Conservation (phyloP, 805 yeast genomes). For the Sungouiozyma intestinalis region DNA sequence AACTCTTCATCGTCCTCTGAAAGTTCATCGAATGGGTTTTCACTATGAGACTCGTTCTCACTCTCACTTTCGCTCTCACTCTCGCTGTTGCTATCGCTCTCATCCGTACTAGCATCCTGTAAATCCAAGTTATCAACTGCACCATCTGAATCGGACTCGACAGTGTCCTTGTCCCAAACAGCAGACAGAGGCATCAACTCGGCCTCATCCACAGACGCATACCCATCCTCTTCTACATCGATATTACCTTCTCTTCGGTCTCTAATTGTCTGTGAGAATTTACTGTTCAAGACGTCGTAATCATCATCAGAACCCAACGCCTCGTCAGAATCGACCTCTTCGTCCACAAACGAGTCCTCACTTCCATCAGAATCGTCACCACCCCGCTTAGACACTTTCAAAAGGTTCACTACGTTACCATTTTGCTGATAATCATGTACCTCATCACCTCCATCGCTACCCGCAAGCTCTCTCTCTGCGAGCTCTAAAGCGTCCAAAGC, state of each 20-base stretch:
- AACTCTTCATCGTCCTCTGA: constrained; percentile 42
- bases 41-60: constrained; percentile 18
- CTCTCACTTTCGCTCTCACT: constrained; percentile 17
- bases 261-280: constrained; percentile 58
- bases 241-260: constrained; percentile 37
- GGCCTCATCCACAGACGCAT: constrained; percentile 64
- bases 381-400: constrained; percentile 13
- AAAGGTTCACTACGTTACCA: constrained; percentile 32
- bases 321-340: constrained; percentile 76
- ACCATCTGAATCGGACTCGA: constrained; percentile 13
- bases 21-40: constrained; percentile 29
- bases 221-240: constrained; percentile 37
- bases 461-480: constrained; percentile 34
- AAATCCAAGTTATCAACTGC: constrained; percentile 10
- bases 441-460: constrained; percentile 25
- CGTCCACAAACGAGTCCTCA: constrained; percentile 40
- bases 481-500: constrained; percentile 43
- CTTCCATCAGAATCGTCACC: constrained; percentile 16
- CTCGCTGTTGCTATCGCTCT: constrained; percentile 4
- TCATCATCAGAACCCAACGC: constrained; percentile 79
- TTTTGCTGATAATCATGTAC: constrained; percentile 16
- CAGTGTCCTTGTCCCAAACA: constrained; percentile 77
- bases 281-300: constrained; percentile 50
- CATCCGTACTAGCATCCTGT: constrained; percentile 16
- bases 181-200: constrained; percentile 72